Evolutionary conservation across 768 basidiomycete species (phyloP).

Genomic region (Russula ochroleuca): DNA sequence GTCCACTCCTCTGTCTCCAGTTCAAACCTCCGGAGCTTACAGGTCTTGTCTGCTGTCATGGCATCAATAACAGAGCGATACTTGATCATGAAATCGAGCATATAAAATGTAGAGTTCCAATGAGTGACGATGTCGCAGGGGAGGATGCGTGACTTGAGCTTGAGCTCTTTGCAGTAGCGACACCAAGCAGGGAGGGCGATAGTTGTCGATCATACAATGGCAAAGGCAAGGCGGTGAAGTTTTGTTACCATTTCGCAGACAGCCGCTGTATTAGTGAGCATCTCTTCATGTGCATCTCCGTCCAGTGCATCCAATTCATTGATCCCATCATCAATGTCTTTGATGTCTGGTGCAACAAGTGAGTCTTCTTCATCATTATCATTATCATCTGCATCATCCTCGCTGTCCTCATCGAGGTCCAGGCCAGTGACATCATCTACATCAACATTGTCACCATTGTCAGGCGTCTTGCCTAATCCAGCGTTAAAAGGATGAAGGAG

Average conservation of each 20-base stretch:
- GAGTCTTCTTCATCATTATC: neutral
- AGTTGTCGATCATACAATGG: neutral
- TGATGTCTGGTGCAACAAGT: too few species aligned
- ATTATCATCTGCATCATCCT: neutral
- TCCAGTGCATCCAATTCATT: neutral
- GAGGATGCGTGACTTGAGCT: neutral
- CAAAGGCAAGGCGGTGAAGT: neutral
- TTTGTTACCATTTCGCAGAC: neutral
- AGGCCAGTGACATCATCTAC: too few species aligned
- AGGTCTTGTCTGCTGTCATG: neutral
- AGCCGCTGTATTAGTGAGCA: neutral
- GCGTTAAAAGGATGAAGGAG: neutral
- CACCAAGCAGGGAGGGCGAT: constrained; percentile 1
- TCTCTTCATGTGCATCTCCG: neutral
- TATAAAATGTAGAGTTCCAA: constrained; percentile 31
- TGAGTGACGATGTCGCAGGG: constrained; percentile 29
- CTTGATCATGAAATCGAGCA: constrained; percentile 21
- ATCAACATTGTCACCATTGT: neutral
- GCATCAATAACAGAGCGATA: constrained; percentile 18
- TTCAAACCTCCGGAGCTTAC: constrained; percentile 14
- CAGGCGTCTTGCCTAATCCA: neutral
- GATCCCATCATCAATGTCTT: too few species aligned
- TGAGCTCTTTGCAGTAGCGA: neutral
- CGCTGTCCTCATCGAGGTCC: too few species aligned
- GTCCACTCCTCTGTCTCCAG: neutral